Conservation (phyloP, 139 green algal species). For the Chlorella sp. region DNA sequence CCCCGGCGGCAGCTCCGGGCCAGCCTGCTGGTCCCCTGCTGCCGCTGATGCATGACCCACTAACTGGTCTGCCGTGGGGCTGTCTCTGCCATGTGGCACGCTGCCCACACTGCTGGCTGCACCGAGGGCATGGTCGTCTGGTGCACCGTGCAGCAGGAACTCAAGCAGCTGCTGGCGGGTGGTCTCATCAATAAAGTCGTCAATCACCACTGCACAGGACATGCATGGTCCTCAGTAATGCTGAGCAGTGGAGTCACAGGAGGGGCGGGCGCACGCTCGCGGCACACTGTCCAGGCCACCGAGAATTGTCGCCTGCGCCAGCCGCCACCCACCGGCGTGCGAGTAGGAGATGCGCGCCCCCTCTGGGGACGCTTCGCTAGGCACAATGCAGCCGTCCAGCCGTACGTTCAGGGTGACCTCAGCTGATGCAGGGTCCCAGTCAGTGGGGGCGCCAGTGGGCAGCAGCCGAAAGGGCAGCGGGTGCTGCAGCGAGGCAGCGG, state of each 20-base stretch:
- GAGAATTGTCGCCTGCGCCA: no score
- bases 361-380: conserved; percentile 25
- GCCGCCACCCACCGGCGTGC: conserved; percentile 31
- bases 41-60: not conserved
- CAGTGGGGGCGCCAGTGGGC: not conserved
- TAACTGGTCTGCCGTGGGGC: conserved; percentile 4
- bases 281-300: no score
- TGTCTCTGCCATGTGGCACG: not conserved
- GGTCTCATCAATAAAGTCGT: conserved; percentile 66
- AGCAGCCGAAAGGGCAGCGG: conserved; percentile 36
- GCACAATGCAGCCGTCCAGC: conserved; percentile 79
- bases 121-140: not conserved
- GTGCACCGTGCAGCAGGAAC: conserved; percentile 25
- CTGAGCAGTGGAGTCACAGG: no score
- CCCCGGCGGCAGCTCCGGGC: conserved; percentile 28
- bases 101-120: not conserved
- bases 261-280: no score
- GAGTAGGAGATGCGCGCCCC: conserved; percentile 53
- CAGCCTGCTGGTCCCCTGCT: not conserved
- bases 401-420: conserved; percentile 61
- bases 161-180: conserved; percentile 48
- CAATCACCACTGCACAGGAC: conserved; percentile 57
- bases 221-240: no score
- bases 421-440: conserved; percentile 39
- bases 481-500: no score